Evolutionary conservation across 257 asterid genomes (phyloP), one percentile per base, ranked within the genome.

Genomic region (Penstemon newberryi): DNA sequence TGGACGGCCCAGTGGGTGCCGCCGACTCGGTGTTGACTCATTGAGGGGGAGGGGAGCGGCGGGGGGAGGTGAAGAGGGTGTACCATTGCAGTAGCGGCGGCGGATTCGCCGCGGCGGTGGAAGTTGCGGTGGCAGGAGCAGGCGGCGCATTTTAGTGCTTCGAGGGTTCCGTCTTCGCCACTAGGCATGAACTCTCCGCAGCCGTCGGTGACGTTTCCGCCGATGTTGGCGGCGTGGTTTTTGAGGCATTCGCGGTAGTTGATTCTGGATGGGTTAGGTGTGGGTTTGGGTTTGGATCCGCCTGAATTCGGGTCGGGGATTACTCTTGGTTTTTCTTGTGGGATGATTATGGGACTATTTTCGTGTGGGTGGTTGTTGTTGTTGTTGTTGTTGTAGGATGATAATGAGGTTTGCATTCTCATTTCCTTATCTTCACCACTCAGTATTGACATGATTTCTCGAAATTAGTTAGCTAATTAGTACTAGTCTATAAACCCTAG

Each of bases 151-250:
- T 81, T 93, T 8, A 93, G 81, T 9, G 97, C 91, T 12, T 90
- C 97, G 0, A 92, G 83, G 4, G 97, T 90, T 0, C 97, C 98
- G 3, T 90, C 92, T 6, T 78, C 92, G 5, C 98, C 98, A 72
- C 84, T 68, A 3, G 97, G 98, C 98, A 92, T 92, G 76, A 92
- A 92, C 58, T 92, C 98, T 4, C 98, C 96, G 84, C 98, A 93
- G 6, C 98, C 98, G 59, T 93, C 98, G 19, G 92, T 90, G 64
- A 90, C 95, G 72, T 77, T 84, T n/a, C 96, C 96, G 49, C 98
- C 98, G 41, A 83, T 79, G 60, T 56, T 82, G 36, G 97, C 98
- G 11, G 98, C 98, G 71, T 92, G 98, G 75, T 92, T 92, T 80
- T 90, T 92, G 8, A 83, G 73, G 67, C 98, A 92, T 63, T 90